phyloP scores from a whole-genome alignment of 2,329 filamentous ascomycete genomes.

The Colletotrichum trifolii region DNA sequence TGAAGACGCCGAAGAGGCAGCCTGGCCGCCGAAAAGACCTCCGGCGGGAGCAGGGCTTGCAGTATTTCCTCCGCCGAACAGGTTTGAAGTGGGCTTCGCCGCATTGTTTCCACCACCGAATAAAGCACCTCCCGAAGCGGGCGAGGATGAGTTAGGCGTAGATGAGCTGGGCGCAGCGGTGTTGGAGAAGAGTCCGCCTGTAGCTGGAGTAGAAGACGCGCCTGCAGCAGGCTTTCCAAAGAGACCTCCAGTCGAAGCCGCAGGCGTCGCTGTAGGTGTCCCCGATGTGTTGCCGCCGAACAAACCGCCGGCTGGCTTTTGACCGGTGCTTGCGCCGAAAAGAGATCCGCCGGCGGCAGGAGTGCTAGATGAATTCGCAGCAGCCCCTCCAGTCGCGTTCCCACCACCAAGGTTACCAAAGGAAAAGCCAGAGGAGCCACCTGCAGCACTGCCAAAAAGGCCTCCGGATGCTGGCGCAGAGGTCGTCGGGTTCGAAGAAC shows the following conservation, averaged over 20 bases:
- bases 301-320: conserved; percentile 40
- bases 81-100: conserved; percentile 41
- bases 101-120: conserved; percentile 38
- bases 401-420: conserved; percentile 49
- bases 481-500: conserved; percentile 42
- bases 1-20: conserved; percentile 38
- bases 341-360: conserved; percentile 44
- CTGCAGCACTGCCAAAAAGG: conserved; percentile 51
- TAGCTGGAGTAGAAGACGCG: conserved; percentile 26
- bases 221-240: conserved; percentile 44
- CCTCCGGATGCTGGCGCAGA: conserved; percentile 52
- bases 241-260: conserved; percentile 39
- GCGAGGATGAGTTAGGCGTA: conserved; percentile 36
- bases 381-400: conserved; percentile 21
- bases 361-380: conserved; percentile 43
- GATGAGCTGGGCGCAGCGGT: conserved; percentile 7
- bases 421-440: conserved; percentile 50
- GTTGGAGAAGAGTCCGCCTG: conserved; percentile 30
- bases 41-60: conserved; percentile 40
- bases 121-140: conserved; percentile 37
- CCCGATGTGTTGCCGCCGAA: conserved; percentile 41
- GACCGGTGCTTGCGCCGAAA: conserved; percentile 45
- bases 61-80: conserved; percentile 40
- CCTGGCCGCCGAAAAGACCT: conserved; percentile 42
- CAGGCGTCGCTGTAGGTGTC: conserved; percentile 21